Evolutionary conservation across 2,329 filamentous ascomycete genomes (phyloP), one percentile per base, ranked within the genome.

Genomic region (Aspergillus neotritici): DNA sequence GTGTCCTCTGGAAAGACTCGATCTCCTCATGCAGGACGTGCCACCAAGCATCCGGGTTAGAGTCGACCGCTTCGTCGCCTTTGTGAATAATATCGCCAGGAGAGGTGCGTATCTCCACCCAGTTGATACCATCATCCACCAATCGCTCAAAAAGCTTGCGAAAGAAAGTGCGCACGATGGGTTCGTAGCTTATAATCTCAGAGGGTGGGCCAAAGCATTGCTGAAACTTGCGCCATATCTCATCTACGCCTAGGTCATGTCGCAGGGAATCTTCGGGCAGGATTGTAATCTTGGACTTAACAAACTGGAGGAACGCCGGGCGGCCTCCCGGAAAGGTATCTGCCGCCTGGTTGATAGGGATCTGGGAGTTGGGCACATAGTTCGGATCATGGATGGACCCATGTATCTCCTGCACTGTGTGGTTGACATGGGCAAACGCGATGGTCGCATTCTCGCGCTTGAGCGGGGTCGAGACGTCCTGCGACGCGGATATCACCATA

Each of bases 161-260:
- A 46, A 94, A 70, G 57, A 88, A 91, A 10, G 72, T 73, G 16
- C 87, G 79, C 67, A 85, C 91, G 50, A 95, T 84, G 11, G 89
- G 88, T 65, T 95, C 89, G 66, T 94, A 94, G 64, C 83, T 84
- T 41, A 94, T 75, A 44, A 94, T 77, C 11, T 79, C 82, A 31
- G 78, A 78, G 16, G 89, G 75, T 5, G 88, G 79, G 2, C 75
- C 66, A 65, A 95, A 95, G 52, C 82, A 85, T 32, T 77, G 78
- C 42, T 70, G 70, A 66, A 95, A 94, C 59, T 90, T 91, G 16
- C 74, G 70, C 90, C 89, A 95, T 41, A 94, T 82, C 45, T 84
- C 84, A 61, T 93, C 83, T 12, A 89, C 75, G 2, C 90, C 89
- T 54, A 89, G 83, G 57, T 94, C 86, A 58, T 94, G 87, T 52